Base-by-base conservation (phyloP, 169 alveolate genomes). In the Plasmodium berghei region DNA sequence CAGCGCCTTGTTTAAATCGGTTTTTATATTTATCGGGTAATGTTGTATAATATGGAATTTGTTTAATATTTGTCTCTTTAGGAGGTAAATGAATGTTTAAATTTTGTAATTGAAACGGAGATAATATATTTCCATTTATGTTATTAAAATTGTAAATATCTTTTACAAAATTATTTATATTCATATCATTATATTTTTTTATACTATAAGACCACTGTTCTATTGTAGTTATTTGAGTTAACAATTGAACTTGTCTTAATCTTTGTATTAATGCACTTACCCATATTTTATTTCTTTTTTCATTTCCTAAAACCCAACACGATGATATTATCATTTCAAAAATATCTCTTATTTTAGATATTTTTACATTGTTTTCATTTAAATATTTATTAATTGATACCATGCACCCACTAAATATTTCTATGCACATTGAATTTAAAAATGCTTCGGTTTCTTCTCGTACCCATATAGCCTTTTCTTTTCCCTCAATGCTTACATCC, bases 301-400 rank as follows among this genome's bases (percentile, higher is more conserved):
- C 89, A 26, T 63, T 75, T 75, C 89, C 89, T 18, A 75, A 28
- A 5, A 75, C 89, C 89, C 89, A 75, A 52, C 89, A 75, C 5
- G 89, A 75, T 28, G 89, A 75, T 34, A 75, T 12, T 6, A 75
- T 28, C 75, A 63, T 63, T 62, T 75, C 89, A 24, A 75, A 75
- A 16, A 75, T 75, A n/a, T 42, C 34, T 24, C 64, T 75, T 63
- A 75, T 63, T 46, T 75, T 75, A 75, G 26, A 40, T 55, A 75
- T 56, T 55, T 75, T 62, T 22, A 75, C 89, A 22, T 56, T 56
- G 5, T 63, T 75, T 54, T 75, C 89, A 22, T 56, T 67, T 26
- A 75, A 67, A 56, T 75, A 75, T 56, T 75, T 75, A 24, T 45
- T 64, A 12, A 75, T 12, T 28, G 89, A 75, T n/a, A 75, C n/a